Evolutionary conservation across 306 rosid species (phyloP), one percentile per base, ranked within the genome.

Genomic region (Benincasa hispida): DNA sequence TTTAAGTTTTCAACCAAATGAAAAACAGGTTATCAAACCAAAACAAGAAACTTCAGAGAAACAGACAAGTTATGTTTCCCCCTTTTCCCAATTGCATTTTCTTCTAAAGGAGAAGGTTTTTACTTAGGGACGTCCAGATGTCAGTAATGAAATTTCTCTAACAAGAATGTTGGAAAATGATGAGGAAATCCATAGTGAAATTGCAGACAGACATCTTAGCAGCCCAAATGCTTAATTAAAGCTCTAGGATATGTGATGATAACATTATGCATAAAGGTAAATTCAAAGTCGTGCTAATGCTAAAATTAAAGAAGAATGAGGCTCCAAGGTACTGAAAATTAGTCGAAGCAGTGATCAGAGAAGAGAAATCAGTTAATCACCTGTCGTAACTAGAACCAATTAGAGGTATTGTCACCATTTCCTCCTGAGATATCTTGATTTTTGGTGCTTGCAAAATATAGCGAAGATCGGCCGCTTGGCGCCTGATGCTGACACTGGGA

Each of bases 391-490:
- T 84, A 53, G 91, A 86, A 80, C 91, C 91, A 24, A 89, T 87
- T 74, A 87, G 83, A 6, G 93, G 93, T 67, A 89, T 89, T 48
- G 97, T 91, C 35, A 94, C 94, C 98, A 91, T 94, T 89, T 94
- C 98, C 81, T 94, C 98, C 81, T 84, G 98, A 15, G 97, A 75
- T 83, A 94, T 94, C 93, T 94, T 94, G 81, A 94, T 88, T 86
- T 91, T 91, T 32, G 98, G 98, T 15, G 98, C 98, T 84, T 94
- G 88, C 89, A 90, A 80, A 82, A 94, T 94, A 85, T 91, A 94
- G 27, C 96, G 97, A 85, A 94, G 98, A 11, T 91, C 96, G 4
- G 97, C 88, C n/a, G 96, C 98, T 77, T 94, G 97, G 78, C 97
- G 96, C 4, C 91, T 82, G 77, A 94, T 94, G 87, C 88, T 91